Evolutionary conservation across 2,329 filamentous ascomycete genomes (phyloP), one percentile per base, ranked within the genome.

Genomic region (Chrysoporthe deuterocubensis): DNA sequence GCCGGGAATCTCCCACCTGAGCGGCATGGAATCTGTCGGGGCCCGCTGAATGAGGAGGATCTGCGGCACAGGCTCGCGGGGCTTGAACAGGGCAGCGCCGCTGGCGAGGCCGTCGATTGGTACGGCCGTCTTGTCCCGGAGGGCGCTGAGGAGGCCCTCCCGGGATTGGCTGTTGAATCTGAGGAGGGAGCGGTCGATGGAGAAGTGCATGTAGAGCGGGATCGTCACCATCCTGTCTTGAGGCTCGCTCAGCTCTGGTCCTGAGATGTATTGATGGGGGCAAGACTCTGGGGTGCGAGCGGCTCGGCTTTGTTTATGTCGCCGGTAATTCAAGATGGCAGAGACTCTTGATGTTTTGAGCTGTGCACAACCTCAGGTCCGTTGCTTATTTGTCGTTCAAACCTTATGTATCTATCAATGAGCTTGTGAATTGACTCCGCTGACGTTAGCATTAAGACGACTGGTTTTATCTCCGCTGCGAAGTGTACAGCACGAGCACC

Each of bases 1-100:
- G 58, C 81, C 81, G 1, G 81, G 80, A 13, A 78, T 69, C 69
- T 83, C 81, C 81, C 81, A 83, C 14, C 65, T 72, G 58, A 77
- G 70, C 0, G 81, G 81, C 74, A 79, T 77, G 9, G 74, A 78
- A 70, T 81, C 80, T 66, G 75, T 73, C 1, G 76, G 70, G 9
- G 80, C 77, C 37, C 80, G 79, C 72, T 81, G 80, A 32, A 82
- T 66, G 3, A 82, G 74, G 1, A 82, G 75, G 37, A 82, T 71
- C 67, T 74, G 44, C 34, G 56, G 56, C 56, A 42, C 37, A 4
- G 56, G 56, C 1, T 13, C 18, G n/a, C 63, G 59, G 32, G 37
- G 52, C 62, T 73, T 74, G 69, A 77, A 78, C 43, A 78, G 73
- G 46, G 77, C 67, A 8, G 71, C 72, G 32, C 75, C 74, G 4